A percentile compares a stretch with the other conserved stretches of the same genome.
Evolutionary conservation across 2,329 filamentous ascomycete species (phyloP).

Genomic region (Scedosporium apiospermum): DNA sequence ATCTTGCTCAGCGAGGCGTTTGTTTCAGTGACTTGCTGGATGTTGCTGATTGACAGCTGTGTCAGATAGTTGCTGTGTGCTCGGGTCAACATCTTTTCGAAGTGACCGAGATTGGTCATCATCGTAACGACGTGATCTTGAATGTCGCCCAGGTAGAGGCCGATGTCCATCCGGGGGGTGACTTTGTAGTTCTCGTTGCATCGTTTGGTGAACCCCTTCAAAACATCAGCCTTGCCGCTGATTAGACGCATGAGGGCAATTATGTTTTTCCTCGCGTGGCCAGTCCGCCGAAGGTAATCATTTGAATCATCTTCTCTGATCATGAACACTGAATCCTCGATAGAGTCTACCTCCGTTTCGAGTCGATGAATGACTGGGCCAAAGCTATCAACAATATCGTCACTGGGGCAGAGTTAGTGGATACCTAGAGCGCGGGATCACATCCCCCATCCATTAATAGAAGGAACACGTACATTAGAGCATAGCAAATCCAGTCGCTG

Average conservation of each 20-base stretch:
- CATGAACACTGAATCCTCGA: conserved; percentile 92
- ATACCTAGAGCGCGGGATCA: too few relatives aligned
- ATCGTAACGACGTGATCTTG: conserved; percentile 99
- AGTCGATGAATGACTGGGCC: conserved; percentile 81
- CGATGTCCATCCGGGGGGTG: conserved; percentile 91
- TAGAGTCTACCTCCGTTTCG: conserved; percentile 80
- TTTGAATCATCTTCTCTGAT: conserved; percentile 85
- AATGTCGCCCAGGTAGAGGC: conserved; percentile 92
- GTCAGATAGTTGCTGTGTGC: conserved; percentile 95
- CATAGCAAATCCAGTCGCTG: conserved; percentile 98
- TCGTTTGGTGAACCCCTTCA: conserved; percentile 94
- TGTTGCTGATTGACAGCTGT: conserved; percentile 85
- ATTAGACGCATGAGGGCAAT: conserved; percentile 89
- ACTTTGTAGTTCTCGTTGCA: conserved; percentile 97
- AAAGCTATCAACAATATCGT: conserved; percentile 96
- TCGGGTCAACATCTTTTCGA: conserved; percentile 93
- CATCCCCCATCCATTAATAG: not conserved
- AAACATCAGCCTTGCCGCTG: conserved; percentile 95
- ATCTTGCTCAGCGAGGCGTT: conserved; percentile 92
- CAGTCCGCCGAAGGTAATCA: conserved; percentile 77
- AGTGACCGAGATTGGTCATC: conserved; percentile 93
- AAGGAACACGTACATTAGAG: conserved; percentile 63
- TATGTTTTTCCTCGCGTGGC: conserved; percentile 84
- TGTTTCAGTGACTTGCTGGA: conserved; percentile 76
- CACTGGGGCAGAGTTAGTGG: conserved; percentile 34